Evolutionary conservation across 78 protist genomes (phyloP), one percentile per base, ranked within the genome.

Genomic region (Speleostelium caveatum): DNA sequence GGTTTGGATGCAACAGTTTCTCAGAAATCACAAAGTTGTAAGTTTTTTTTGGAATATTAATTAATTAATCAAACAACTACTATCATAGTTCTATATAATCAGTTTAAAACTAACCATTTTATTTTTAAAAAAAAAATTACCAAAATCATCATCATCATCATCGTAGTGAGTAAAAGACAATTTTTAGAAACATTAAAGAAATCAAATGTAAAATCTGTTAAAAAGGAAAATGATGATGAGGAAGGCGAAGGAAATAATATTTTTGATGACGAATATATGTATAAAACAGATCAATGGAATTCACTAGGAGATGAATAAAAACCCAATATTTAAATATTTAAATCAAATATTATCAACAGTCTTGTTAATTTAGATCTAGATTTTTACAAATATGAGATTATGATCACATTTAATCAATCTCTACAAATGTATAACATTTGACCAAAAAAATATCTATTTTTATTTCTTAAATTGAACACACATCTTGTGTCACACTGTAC

Each of bases 211-310:
- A 36, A 73, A n/a, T 45, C 32, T 26, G 60, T 38, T 66, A 30
- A 32, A 10, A 30, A 63, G 7, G 38, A 59, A 10, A 39, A 67
- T 1, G 72, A 41, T 8, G 71, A 80, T 26, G 12, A 33, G n/a
- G 33, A 66, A 14, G 8, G 22, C 2, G 78, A 59, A 21, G 68
- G 38, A 36, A 63, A 83, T 41, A 53, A 69, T n/a, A 33, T 55
- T 58, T 69, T 83, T 33, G 51, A 83, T 26, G 90, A 83, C 19
- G 90, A 83, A 32, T 83, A 69, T 58, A 56, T 83, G 66, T 26
- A 26, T 32, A 83, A 83, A 59, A 45, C 32, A 0, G 61, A 61
- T n/a, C n/a, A n/a, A n/a, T n/a, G n/a, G n/a, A n/a, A n/a, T n/a
- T n/a, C n/a, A n/a, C n/a, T n/a, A n/a, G n/a, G n/a, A n/a, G n/a